Conservation (phyloP, 148 eudicot species). For the Rhododendron ovatum region DNA sequence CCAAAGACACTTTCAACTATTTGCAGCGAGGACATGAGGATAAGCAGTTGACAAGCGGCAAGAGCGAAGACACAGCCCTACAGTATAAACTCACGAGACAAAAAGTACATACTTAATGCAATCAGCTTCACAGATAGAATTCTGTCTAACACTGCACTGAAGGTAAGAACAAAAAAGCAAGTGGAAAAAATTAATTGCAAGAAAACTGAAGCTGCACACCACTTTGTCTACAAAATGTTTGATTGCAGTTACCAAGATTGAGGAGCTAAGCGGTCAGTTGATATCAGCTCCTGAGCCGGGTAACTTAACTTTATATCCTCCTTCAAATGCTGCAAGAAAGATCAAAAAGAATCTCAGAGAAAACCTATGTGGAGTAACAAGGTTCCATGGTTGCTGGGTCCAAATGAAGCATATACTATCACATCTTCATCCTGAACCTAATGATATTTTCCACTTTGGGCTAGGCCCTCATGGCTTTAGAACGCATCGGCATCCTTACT, state of each 20-base stretch:
- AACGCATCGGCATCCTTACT: background rate
- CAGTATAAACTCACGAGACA: background rate
- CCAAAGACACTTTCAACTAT: background rate
- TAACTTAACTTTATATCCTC: conserved; percentile 97
- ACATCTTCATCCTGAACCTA: background rate
- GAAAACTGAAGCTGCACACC: background rate
- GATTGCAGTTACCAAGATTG: conserved; percentile 71
- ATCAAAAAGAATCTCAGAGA: background rate
- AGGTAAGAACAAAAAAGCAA: background rate
- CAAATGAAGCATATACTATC: background rate
- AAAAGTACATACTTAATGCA: background rate
- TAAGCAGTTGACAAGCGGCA: background rate
- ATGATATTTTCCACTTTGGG: background rate
- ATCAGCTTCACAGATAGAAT: background rate
- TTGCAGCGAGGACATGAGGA: background rate
- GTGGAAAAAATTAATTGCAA: conserved; percentile 4
- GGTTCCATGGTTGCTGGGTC: background rate
- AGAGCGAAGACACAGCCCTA: background rate
- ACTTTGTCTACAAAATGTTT: background rate
- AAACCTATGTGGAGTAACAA: background rate
- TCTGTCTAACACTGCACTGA: too few relatives aligned
- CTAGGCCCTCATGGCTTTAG: background rate
- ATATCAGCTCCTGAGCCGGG: conserved; percentile 89
- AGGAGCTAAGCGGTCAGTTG: conserved; percentile 93
- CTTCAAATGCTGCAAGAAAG: conserved; percentile 71